Base-by-base conservation (phyloP, 495 filamentous ascomycete genomes). In the Hypoxylon perforatum region DNA sequence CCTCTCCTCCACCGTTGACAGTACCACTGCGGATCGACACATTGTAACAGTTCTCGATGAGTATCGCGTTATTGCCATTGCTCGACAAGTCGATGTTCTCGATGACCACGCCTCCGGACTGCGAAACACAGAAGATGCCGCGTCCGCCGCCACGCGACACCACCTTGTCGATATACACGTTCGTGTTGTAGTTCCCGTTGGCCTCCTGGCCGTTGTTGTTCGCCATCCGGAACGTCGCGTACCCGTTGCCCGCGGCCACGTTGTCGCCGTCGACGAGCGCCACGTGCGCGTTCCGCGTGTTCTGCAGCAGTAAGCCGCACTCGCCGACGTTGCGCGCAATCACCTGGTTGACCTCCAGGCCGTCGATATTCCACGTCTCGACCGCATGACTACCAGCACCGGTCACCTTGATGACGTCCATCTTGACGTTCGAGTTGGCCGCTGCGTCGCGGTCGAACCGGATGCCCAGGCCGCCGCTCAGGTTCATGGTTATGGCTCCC, bases 11-110 rank as follows among this genome's bases (percentile, higher is more conserved):
- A 1, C 80, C 80, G 3, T 73, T 65, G 39, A 82, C 77, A 4
- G 71, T 81, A 0, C 80, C 80, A n/a, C 77, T 64, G 4, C 58
- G 61, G 65, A 82, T 82, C 1, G 51, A 57, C 7, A 82, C 46
- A 35, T 78, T 78, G 62, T 82, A 82, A 71, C 80, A 81, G 57
- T 82, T 82, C 71, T 82, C 80, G 30, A 82, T 78, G 42, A 82
- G 72, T 22, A 82, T 77, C 22, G 80, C 76, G 38, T 82, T 82
- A 57, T 81, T 81, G 5, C 78, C 80, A 59, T 81, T 82, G 61
- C 65, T 65, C 5, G 77, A 69, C 19, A 82, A 69, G 57, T 81
- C 79, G 23, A 81, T 65, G 35, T 50, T 52, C 19, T 63, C 52
- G 36, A 82, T 82, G 0, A 70, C 72, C 3, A 61, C 78, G 18